Evolutionary conservation across 768 basidiomycete species (phyloP), one percentile per base, ranked within the genome.

Genomic region (Hypsizygus marmoreus): DNA sequence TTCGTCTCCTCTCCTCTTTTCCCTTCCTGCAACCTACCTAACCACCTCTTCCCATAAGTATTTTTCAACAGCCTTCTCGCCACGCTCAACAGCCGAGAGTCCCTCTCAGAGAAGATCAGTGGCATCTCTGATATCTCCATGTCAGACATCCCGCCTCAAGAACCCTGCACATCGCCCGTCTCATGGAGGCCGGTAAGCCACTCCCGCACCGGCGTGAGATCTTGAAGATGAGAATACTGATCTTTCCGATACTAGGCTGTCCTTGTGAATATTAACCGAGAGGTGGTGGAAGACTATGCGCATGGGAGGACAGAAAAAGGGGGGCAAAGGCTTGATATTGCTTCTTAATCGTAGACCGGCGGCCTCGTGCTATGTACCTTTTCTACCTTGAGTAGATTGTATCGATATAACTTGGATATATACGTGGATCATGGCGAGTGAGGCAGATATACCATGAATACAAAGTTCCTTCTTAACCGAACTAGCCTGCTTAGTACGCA

Each of bases 1-100:
- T 76, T 26, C 51, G 69, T 48, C 14, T 30, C 16, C 5, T 9
- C 17, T 20, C 12, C 23, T 20, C 7, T 14, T 38, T 38, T 20
- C 16, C 14, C 7, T 12, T 16, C 12, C 16, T 2, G 4, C 13
- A 25, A 19, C 9, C 35, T 29, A 13, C 13, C 13, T 36, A 17
- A 33, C 34, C 20, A 16, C 14, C 4, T 22, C 3, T 4, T 44
- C 13, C 20, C 29, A 34, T 3, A 14, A 44, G 43, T 44, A n/a
- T 34, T 34, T 26, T 44, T 44, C 25, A n/a, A 4, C 12, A 44
- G 43, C 19, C 33, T 44, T 4, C 33, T 44, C 14, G 43, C 43
- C 6, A 25, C 43, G 9, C 43, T 44, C 22, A 44, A 44, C 14
- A 44, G 22, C 16, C 17, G 43, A n/a, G 32, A 44, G 17, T 31